These are phyloP conservation scores for Fusarium anguioides DNA, from an alignment of 2,329 filamentous ascomycete species.

Conservation along the genomic window DNA sequence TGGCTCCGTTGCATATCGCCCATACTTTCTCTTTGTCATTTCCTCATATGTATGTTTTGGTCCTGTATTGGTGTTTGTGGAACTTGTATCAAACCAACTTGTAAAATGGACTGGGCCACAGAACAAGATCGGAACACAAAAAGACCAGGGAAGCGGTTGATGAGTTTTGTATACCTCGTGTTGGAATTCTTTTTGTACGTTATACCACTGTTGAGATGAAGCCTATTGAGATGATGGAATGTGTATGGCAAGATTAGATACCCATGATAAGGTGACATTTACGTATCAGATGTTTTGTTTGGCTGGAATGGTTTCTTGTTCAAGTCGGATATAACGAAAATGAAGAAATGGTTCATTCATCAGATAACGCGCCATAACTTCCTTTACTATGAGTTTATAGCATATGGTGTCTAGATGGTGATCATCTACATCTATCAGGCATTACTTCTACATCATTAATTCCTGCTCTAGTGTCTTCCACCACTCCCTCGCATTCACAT, in stretches of 20 bases:
- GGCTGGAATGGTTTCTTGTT: neutral
- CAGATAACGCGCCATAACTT: neutral
- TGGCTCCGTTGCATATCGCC: conserved; percentile 10
- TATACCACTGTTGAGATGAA: conserved; percentile 14
- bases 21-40: conserved; percentile 5
- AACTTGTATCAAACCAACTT: conserved; percentile 12
- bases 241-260: conserved; percentile 30
- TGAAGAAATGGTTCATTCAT: neutral
- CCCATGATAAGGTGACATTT: conserved; percentile 22
- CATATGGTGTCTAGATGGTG: neutral
- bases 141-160: conserved; percentile 5
- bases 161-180: conserved; percentile 19
- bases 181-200: conserved; percentile 22
- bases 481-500: conserved; percentile 39
- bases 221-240: neutral
- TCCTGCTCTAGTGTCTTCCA: conserved; percentile 48
- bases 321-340: neutral
- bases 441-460: conserved; percentile 42
- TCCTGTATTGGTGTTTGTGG: neutral
- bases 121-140: conserved; percentile 21
- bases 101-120: conserved; percentile 22
- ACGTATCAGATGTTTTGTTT: neutral
- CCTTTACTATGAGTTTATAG: neutral
- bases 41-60: neutral
- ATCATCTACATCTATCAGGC: conserved; percentile 3